phyloP scores from a whole-genome alignment of 1,139 yeast genomes.

The Diutina scorzettiae region DNA sequence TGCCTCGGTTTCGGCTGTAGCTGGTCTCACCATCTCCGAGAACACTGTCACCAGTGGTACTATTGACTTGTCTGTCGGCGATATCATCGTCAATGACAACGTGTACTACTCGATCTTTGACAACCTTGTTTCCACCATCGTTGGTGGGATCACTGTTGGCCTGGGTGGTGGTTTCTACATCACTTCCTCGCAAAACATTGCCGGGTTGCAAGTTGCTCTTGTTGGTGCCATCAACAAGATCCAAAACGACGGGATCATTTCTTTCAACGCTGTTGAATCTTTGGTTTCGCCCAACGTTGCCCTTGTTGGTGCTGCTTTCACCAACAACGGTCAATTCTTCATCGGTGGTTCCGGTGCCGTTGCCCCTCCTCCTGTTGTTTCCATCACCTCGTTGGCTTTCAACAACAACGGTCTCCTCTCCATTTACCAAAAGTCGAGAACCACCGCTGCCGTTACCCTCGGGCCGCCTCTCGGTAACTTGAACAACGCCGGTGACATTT shows the following conservation, averaged over 20 bases:
- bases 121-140: neutral
- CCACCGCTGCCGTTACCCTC: neutral
- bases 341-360: neutral
- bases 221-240: neutral
- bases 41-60: neutral
- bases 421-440: neutral
- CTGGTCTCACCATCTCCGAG: neutral
- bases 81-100: neutral
- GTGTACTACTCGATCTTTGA: neutral
- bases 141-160: constrained; percentile 2
- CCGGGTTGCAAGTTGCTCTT: constrained; percentile 1
- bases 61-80: constrained; percentile 3
- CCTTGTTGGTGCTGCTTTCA: constrained; percentile 4
- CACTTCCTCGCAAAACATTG: neutral
- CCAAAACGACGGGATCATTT: neutral
- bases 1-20: neutral
- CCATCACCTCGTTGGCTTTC: neutral
- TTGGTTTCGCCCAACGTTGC: neutral
- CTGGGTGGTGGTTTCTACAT: constrained; percentile 3
- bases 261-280: neutral
- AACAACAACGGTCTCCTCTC: constrained; percentile 2
- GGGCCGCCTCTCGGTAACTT: constrained; percentile 3
- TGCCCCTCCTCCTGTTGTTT: neutral
- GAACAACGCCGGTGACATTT: constrained; percentile 4
- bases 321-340: constrained; percentile 4